phyloP scores from a whole-genome alignment of 352 stramenopile genomes.

The Lagenidium giganteum region DNA sequence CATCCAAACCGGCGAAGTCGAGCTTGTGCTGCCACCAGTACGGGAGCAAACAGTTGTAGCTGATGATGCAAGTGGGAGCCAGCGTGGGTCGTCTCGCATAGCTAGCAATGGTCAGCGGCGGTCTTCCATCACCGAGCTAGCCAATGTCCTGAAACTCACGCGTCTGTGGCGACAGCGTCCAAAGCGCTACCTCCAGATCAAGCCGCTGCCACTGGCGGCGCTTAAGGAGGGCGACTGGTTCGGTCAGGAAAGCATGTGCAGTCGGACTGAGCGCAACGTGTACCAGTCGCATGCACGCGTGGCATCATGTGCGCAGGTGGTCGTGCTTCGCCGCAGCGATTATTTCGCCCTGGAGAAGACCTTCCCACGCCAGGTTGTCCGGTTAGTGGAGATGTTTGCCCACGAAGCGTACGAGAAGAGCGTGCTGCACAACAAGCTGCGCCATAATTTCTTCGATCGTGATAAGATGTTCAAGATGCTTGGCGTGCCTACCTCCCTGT shows the following conservation, averaged over 20 bases:
- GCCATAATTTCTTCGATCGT: slow-evolving; percentile 40
- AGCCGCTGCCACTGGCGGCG: slow-evolving; percentile 44
- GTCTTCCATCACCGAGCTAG: no score
- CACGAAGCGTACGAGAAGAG: no score
- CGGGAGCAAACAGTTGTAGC: no score
- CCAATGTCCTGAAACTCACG: no score
- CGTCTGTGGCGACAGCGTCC: no score
- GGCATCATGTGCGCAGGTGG: slow-evolving; percentile 42
- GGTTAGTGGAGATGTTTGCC: no score
- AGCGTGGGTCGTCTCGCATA: no score
- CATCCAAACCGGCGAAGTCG: slow-evolving; percentile 49
- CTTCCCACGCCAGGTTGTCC: no score
- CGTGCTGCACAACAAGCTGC: no score
- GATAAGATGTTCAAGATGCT: slow-evolving; percentile 38
- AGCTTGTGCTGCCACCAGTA: slow-evolving; percentile 42
- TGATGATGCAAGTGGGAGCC: no score
- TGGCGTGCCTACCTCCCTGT: slow-evolving; percentile 36
- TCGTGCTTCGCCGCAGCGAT: slow-evolving; percentile 33
- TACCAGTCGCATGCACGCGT: slow-evolving; percentile 52
- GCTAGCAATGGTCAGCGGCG: no score
- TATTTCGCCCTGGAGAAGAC: slow-evolving; percentile 28
- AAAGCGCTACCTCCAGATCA: no score
- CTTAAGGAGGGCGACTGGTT: slow-evolving; percentile 52
- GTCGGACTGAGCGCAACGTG: neutral
- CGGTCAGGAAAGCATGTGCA: slow-evolving; percentile 48